Base-by-base conservation (phyloP, 2,329 filamentous ascomycete species). In the Tolypocladium sp. region DNA sequence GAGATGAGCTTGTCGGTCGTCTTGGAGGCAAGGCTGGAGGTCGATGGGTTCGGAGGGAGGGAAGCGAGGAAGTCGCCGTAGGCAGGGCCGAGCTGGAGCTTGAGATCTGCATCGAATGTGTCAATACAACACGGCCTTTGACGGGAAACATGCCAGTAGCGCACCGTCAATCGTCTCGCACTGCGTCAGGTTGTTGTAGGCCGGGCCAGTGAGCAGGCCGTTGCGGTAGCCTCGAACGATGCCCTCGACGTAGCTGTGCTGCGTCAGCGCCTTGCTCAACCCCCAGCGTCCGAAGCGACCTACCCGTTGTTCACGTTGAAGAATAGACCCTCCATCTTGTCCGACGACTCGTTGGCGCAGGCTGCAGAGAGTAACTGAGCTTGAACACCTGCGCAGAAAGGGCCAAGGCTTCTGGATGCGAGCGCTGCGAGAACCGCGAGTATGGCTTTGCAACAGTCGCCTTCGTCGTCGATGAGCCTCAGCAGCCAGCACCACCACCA, bases 151-250 rank as follows among this genome's bases (percentile, higher is more conserved):
- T 41, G 13, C 5, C 58, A 42, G 15, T 42, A 53, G 35, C 46
- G 57, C 59, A 94, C 93, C 93, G 77, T 97, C 93, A 69, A 97
- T 93, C 56, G 87, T 96, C 79, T 97, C 93, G 84, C 93, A 97
- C 83, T 97, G 93, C 63, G 90, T 95, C 77, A 97, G 78, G 80
- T 97, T 99, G 79, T 83, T 87, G 79, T 99, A 99, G 79, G 93
- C 95, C 73, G 91, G 82, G 74, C 88, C 79, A 59, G 90, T 97
- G 71, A 99, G 84, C 64, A 99, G 88, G 70, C 88, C 85, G 77
- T 97, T 99, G 72, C 93, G 89, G 78, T 97, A 99, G 64, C 94
- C 94, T 70, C 94, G 90, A 69, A 97, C 91, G 73, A 99, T 92
- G 74, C 94, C 94, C 78, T 99, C 94, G 73, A 97, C 87, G 77